Evolutionary conservation across 805 yeast species (phyloP).

Genomic region (Wickerhamiella musiphila): DNA sequence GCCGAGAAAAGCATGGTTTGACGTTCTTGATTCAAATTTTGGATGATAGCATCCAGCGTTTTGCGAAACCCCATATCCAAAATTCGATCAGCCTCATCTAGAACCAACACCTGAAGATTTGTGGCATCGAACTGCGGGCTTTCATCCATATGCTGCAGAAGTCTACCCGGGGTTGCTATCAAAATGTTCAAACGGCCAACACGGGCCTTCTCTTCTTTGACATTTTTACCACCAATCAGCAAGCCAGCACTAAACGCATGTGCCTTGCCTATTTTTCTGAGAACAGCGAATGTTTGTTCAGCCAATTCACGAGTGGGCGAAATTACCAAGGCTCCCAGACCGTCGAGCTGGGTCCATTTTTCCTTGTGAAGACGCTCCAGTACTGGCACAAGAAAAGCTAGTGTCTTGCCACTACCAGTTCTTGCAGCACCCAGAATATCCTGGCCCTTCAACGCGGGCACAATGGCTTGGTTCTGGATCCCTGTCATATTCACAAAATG

Average conservation of each 20-base stretch:
- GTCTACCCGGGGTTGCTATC: constrained; percentile 83
- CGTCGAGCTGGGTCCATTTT: constrained; percentile 68
- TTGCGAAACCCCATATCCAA: constrained; percentile 85
- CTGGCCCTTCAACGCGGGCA: constrained; percentile 53
- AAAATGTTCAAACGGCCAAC: constrained; percentile 62
- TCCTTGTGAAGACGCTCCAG: constrained; percentile 42
- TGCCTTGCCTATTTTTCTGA: constrained; percentile 61
- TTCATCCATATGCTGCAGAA: constrained; percentile 81
- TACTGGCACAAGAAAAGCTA: constrained; percentile 72
- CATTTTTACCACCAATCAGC: constrained; percentile 88
- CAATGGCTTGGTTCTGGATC: constrained; percentile 66
- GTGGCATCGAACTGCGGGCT: constrained; percentile 61
- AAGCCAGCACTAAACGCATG: constrained; percentile 73
- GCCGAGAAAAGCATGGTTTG: constrained; percentile 80
- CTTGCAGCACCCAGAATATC: constrained; percentile 80
- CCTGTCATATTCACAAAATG: constrained; percentile 70
- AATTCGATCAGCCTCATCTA: constrained; percentile 88
- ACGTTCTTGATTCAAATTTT: constrained; percentile 60
- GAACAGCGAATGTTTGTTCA: constrained; percentile 75
- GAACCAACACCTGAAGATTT: constrained; percentile 58
- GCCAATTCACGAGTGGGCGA: constrained; percentile 89
- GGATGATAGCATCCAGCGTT: constrained; percentile 63
- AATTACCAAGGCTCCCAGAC: constrained; percentile 75
- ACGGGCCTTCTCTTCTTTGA: constrained; percentile 63
- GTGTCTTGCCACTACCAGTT: constrained; percentile 82